Evolutionary conservation across 495 filamentous ascomycete species (phyloP), one percentile per base, ranked within the genome.

Genomic region (Penicillium antarcticum): DNA sequence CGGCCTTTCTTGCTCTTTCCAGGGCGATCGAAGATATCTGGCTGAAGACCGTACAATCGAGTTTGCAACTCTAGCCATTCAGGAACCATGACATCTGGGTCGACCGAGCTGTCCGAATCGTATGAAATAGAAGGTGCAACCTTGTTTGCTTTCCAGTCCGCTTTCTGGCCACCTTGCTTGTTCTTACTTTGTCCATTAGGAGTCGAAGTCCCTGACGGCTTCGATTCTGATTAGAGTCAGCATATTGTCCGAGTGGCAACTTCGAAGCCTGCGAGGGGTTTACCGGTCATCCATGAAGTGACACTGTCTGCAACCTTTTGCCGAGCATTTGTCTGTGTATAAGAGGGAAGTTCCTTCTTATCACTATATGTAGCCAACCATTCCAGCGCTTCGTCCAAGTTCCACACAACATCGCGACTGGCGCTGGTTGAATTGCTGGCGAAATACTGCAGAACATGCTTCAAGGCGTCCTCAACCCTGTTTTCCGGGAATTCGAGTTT

Each of bases 301-400:
- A 67, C 60, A 48, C 45, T 58, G 37, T 75, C 72, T 9, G 59
- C 46, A 32, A 69, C 70, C 53, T 68, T 75, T 7, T 56, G 58
- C 8, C 65, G 63, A 13, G 60, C 38, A 31, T 55, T 65, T 39
- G 61, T 62, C 51, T 68, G 67, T 8, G 83, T 83, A 67, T 92
- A 92, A 40, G 83, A 81, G 2, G 85, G 84, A 26, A 94, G 77
- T 58, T 92, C 86, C 5, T 81, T 78, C 53, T 73, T 70, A 13
- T 78, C 70, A 59, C 82, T 87, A 56, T 90, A 79, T 53, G 87
- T 72, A 17, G 89, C 88, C 16, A 97, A 73, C 89, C 88, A 96
- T 57, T 95, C 88, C 24, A 97, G 56, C n/a, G 82, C 80, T 63
- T 94, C 90, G 50, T 94, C 86, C 40, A 97, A 69, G 16, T 91